Evolutionary conservation across 345 rosid species (phyloP).

Genomic region (Murraya koenigii): DNA sequence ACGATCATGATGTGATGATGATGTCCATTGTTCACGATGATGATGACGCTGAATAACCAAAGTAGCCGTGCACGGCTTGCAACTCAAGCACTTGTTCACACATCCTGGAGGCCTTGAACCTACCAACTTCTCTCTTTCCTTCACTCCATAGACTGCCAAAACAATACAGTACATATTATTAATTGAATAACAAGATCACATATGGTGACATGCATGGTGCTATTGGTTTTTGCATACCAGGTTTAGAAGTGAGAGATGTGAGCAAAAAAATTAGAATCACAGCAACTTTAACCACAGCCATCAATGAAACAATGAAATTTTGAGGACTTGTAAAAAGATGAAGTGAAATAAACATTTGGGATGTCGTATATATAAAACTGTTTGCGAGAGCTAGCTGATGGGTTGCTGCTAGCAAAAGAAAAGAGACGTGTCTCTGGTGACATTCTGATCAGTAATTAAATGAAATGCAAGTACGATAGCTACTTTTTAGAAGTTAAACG

Average conservation of each 20-base stretch:
- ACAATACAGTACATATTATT: neutral
- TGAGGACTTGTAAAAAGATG: neutral
- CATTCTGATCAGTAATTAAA: neutral
- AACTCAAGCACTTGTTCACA: conserved; percentile 37
- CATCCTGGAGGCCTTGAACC: conserved; percentile 48
- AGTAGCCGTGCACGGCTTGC: conserved; percentile 44
- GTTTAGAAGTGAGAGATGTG: neutral
- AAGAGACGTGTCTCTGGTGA: neutral
- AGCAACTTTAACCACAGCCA: neutral
- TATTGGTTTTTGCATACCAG: conserved; percentile 6
- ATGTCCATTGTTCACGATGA: neutral
- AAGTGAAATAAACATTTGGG: neutral
- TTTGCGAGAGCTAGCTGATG: neutral
- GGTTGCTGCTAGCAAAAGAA: neutral
- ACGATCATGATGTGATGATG: neutral
- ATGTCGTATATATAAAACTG: neutral
- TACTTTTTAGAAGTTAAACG: neutral
- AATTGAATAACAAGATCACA: neutral
- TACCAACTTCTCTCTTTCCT: conserved; percentile 23
- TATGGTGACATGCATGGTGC: neutral
- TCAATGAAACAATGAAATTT: conserved; percentile 9
- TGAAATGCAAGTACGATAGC: neutral
- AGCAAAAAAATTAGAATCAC: conserved; percentile 10
- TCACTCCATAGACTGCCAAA: conserved; percentile 11
- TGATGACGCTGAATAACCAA: conserved; percentile 26